Conservation (phyloP, 2,329 filamentous ascomycete species). For the Chalaropsis thielavioides region DNA sequence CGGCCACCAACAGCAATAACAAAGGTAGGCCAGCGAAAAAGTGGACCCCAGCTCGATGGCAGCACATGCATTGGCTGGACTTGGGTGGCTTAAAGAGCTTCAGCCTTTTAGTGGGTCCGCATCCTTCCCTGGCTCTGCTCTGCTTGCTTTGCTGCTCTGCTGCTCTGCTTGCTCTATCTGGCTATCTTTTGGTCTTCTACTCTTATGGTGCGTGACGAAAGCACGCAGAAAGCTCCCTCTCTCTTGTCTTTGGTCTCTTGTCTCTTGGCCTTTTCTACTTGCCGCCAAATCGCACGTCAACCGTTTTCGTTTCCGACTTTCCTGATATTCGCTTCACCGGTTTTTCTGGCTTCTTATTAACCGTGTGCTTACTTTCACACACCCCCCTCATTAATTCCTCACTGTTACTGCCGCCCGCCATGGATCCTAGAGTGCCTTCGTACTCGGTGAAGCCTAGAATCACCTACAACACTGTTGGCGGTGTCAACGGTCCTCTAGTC, state of each 20-base stretch:
- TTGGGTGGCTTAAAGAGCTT: not conserved
- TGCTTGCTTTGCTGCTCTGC: not conserved
- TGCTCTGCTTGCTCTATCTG: not conserved
- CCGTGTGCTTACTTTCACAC: not conserved
- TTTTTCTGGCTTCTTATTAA: not conserved
- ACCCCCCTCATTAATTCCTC: not conserved
- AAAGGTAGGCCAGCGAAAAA: not conserved
- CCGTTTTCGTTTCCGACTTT: no score
- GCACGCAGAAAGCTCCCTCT: not conserved
- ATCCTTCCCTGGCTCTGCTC: not conserved
- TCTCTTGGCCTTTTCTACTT: not conserved
- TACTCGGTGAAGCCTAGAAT: slow-evolving; percentile 49
- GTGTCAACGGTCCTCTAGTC: slow-evolving; percentile 94
- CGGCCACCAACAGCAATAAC: not conserved
- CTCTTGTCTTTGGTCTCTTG: not conserved
- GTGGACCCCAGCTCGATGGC: not conserved
- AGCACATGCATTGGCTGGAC: not conserved
- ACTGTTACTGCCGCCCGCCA: not conserved
- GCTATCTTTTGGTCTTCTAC: not conserved
- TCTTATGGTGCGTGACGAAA: not conserved
- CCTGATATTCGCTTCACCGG: no score
- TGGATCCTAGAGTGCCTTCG: slow-evolving; percentile 42
- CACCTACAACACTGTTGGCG: slow-evolving; percentile 95
- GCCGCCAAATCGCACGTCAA: not conserved
- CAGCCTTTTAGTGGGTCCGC: slow-evolving; percentile 5